These are phyloP conservation scores for Monascus purpureus DNA, from an alignment of 495 filamentous ascomycete species.

Conservation along the genomic window DNA sequence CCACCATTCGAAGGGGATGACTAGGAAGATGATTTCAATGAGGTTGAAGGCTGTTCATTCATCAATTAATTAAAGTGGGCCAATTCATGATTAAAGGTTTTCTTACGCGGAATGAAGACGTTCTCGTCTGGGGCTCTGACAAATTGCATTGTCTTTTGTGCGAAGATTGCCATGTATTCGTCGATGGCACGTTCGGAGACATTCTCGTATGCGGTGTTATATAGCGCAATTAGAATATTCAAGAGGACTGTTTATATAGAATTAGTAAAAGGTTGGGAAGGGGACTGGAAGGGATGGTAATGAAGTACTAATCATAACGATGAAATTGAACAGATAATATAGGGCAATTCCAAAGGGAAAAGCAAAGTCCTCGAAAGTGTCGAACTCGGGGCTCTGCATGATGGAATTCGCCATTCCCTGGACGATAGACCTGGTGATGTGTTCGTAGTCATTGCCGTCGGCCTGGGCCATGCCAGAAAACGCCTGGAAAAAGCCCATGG, in stretches of 20 bases:
- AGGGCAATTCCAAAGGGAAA: constrained; percentile 76
- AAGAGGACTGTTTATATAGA: constrained; percentile 46
- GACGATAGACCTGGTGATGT: constrained; percentile 57
- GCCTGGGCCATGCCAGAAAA: constrained; percentile 89
- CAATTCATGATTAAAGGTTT: not conserved
- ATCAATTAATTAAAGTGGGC: not conserved
- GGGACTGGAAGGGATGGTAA: constrained; percentile 37
- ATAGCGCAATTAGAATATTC: constrained; percentile 91
- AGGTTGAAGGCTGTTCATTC: constrained; percentile 59
- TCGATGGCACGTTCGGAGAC: constrained; percentile 91
- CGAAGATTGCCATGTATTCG: constrained; percentile 82
- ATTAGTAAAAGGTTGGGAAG: constrained; percentile 26
- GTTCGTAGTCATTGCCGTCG: constrained; percentile 40
- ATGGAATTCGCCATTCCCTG: constrained; percentile 83
- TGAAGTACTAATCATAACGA: constrained; percentile 65
- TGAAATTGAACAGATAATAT: constrained; percentile 92
- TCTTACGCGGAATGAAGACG: constrained; percentile 74
- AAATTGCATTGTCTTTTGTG: constrained; percentile 89
- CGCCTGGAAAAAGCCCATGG: constrained; percentile 84
- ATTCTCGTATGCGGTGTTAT: constrained; percentile 91
- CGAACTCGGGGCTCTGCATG: constrained; percentile 83
- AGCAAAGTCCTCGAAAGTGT: constrained; percentile 65
- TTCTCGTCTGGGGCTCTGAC: constrained; percentile 96
- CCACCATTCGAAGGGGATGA: constrained; percentile 94
- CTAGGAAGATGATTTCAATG: constrained; percentile 67